Evolutionary conservation across 148 eudicot species (phyloP), one percentile per base, ranked within the genome.

Genomic region (Cornus florida): DNA sequence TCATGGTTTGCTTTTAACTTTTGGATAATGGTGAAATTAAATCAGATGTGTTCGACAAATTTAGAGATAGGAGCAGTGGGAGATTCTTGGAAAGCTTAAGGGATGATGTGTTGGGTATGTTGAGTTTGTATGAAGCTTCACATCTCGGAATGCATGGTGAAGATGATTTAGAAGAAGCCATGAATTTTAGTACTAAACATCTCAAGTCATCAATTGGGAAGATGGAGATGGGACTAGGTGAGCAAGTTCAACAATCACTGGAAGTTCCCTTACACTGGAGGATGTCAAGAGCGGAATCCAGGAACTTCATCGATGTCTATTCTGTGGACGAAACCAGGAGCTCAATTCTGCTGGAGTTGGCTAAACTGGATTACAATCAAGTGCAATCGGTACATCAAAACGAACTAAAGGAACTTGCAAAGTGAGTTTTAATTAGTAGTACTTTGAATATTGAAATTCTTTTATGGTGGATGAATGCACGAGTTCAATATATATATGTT

Each of bases 321-420:
- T 35, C 20, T 22, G 6, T 12, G 43, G 41, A 66, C 23, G 23
- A 5, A 5, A 0, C 31, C 11, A 33, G 32, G 13, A 32, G 24
- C 32, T 50, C 50, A 9, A 3, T 65, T 23, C 66, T 75, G 41
- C 78, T 75, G 2, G 39, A 75, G 14, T 48, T 67, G 0, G 79
- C 79, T 5, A 48, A 48, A 62, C 31, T 77, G 32, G 79, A 77
- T 77, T 68, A 77, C 73, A 77, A 77, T 35, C 73, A 48, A n/a
- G 79, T 77, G 72, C 79, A 77, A 33, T 77, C 79, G 10, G 72
- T 67, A 12, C 31, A 77, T 22, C 79, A 77, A 66, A 20, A 46
- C 28, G 72, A 69, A 68, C n/a, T 48, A 2, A 53, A 77, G 32
- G 73, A 77, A 28, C 33, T 77, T 10, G 2, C 66, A 20, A 77